Conservation (phyloP, 139 green algal genomes). For the Monoraphidium neglectum region DNA sequence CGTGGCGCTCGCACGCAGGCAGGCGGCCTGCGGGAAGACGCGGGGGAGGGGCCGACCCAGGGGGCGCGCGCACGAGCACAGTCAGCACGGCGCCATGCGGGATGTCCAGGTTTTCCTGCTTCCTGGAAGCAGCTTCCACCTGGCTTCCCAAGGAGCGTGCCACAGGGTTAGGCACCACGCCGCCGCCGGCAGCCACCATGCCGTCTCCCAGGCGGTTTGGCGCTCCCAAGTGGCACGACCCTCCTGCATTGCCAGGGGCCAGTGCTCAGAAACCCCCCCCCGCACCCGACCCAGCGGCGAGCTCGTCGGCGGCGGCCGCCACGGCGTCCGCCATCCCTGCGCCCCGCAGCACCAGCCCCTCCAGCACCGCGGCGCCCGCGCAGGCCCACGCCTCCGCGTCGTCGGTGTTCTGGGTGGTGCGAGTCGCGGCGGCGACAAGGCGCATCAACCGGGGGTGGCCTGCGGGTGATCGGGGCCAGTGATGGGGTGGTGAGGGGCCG, state of each 20-base stretch:
- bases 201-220: neutral
- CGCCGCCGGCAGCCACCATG: neutral
- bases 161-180: neutral
- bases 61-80: neutral
- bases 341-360: slow-evolving; percentile 34
- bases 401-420: slow-evolving; percentile 59
- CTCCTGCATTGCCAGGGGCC: neutral
- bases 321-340: slow-evolving; percentile 21
- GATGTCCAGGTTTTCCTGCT: neutral
- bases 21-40: slow-evolving; percentile 22
- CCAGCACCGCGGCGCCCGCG: slow-evolving; percentile 50
- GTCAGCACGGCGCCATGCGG: neutral
- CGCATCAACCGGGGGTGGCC: slow-evolving; percentile 16
- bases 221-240: neutral
- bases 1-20: slow-evolving; percentile 15
- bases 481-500: neutral
- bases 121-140: neutral
- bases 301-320: slow-evolving; percentile 9
- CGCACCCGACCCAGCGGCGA: slow-evolving; percentile 16
- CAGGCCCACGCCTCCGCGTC: slow-evolving; percentile 47
- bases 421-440: slow-evolving; percentile 35
- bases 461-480: neutral
- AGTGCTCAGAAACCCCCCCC: neutral
- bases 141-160: neutral
- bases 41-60: neutral